Evolutionary conservation across 495 filamentous ascomycete species (phyloP), one percentile per base, ranked within the genome.

Genomic region (Penicillium lagena): DNA sequence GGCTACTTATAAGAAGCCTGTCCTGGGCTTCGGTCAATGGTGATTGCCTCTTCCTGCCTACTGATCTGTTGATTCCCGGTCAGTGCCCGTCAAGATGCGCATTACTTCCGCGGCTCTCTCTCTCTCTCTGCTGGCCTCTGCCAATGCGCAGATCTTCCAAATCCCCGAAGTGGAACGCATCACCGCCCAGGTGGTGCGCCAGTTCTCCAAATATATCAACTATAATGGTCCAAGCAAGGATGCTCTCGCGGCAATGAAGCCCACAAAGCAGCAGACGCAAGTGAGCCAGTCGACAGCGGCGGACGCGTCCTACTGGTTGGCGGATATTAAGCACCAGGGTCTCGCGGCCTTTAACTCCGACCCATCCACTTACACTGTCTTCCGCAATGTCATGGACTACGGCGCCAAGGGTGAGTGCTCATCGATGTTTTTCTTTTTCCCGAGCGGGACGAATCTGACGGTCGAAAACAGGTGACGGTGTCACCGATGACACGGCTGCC

Each of bases 341-440:
- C 55, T 62, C 1, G 76, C 79, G 12, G 78, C 77, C 15, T 87
- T 78, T 60, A 79, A 79, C 52, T 45, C 60, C 7, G 61, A 77
- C 13, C 64, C 68, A 9, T 50, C 52, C 29, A 42, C 39, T 45
- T 87, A 85, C 57, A 77, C 77, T 46, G 75, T 90, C 28, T 93
- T 82, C 64, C 84, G 87, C 43, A 90, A 93, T 55, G 86, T 93
- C 32, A 81, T 68, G 58, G 87, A 89, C 55, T 88, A 77, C 46
- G 83, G 83, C 17, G 79, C 79, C 37, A 68, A 60, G 59, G 71
- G 71, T 80, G 51, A 32, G 61, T 52, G 32, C 34, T 7, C 36
- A 12, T 34, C 7, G 11, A 7, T 10, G 4, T 35, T 29, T 12
- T 1, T 15, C 12, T 29, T 17, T 17, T 17, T 22, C 22, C 6